These are phyloP conservation scores for Penicillium frequentans DNA, from an alignment of 2,329 filamentous ascomycete species.

Conservation along the genomic window DNA sequence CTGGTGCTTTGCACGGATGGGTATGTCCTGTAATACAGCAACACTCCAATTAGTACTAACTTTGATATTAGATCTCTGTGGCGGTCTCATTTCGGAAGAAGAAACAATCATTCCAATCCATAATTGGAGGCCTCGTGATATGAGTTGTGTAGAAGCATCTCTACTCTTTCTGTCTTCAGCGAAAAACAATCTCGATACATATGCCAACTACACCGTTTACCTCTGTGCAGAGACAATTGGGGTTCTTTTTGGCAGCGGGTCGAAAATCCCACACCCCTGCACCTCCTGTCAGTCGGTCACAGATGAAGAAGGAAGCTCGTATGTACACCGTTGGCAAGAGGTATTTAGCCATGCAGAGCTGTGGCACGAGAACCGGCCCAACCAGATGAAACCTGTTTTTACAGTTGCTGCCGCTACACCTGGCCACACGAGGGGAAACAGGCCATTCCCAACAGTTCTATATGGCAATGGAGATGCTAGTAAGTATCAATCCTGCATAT, in stretches of 20 bases:
- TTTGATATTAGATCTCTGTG: conserved; percentile 45
- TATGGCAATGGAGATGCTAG: conserved; percentile 30
- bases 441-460: conserved; percentile 27
- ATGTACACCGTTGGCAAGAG: conserved; percentile 38
- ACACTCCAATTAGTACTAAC: not conserved
- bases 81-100: conserved; percentile 54
- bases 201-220: conserved; percentile 54
- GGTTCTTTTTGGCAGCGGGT: conserved; percentile 31
- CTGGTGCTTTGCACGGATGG: conserved; percentile 58
- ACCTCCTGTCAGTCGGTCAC: conserved; percentile 17
- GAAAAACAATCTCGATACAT: conserved; percentile 43
- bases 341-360: conserved; percentile 44
- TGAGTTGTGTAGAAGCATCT: conserved; percentile 24
- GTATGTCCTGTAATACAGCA: conserved; percentile 16
- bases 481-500: conserved; percentile 7
- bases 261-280: conserved; percentile 12
- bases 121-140: conserved; percentile 43
- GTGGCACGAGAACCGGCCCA: conserved; percentile 39
- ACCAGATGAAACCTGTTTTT: conserved; percentile 30
- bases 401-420: conserved; percentile 15
- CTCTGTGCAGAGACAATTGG: conserved; percentile 48
- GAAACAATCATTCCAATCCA: conserved; percentile 51
- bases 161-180: conserved; percentile 25
- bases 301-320: conserved; percentile 21
- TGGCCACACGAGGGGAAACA: conserved; percentile 7